These are phyloP conservation scores for Mortierella hygrophila DNA, from an alignment of 192 early-diverging fungal genomes.

Conservation along the genomic window DNA sequence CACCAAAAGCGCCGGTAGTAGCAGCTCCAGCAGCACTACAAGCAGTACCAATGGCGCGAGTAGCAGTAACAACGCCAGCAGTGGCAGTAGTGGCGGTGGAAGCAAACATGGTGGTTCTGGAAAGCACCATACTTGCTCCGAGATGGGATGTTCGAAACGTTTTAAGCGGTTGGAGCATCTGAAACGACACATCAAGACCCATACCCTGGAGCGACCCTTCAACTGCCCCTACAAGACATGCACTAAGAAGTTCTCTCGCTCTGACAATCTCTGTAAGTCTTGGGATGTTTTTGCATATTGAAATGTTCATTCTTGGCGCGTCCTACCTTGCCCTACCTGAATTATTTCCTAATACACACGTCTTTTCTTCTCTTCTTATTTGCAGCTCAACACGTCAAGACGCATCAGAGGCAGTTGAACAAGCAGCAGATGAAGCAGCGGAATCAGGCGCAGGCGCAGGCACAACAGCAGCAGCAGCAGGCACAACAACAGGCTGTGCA, in stretches of 20 bases:
- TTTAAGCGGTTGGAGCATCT: conserved; percentile 72
- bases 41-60: neutral
- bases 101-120: conserved; percentile 54
- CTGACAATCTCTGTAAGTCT: conserved; percentile 63
- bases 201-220: conserved; percentile 71
- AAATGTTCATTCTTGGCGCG: neutral
- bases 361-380: neutral
- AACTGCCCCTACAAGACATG: conserved; percentile 60
- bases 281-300: neutral
- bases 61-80: conserved; percentile 29
- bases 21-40: neutral
- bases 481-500: conserved; percentile 1
- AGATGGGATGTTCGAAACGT: conserved; percentile 59
- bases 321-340: neutral
- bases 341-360: neutral
- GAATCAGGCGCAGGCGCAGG: conserved; percentile 47
- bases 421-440: conserved; percentile 44
- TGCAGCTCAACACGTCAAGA: conserved; percentile 69
- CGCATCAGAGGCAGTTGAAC: conserved; percentile 57
- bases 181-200: conserved; percentile 69
- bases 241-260: conserved; percentile 68
- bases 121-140: conserved; percentile 64
- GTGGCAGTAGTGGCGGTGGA: conserved; percentile 8
- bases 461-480: conserved; percentile 37
- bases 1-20: neutral